Evolutionary conservation across 352 stramenopile species (phyloP), one percentile per base, ranked within the genome.

Genomic region (Pythium grandisporangium): DNA sequence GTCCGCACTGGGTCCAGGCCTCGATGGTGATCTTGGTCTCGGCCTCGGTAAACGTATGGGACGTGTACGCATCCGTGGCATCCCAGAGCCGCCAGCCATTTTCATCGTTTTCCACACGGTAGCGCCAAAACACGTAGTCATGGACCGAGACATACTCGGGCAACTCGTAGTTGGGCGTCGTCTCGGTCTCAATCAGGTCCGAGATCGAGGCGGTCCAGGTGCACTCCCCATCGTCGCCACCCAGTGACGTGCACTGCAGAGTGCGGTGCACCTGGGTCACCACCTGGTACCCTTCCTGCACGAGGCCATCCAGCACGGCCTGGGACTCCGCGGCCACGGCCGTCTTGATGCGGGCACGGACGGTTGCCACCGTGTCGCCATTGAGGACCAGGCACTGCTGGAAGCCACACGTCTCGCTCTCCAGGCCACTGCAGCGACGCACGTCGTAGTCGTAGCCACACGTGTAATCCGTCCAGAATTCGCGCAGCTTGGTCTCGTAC

Each of bases 61-160:
- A 45, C 45, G 47, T 50, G 16, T 30, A 14, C 42, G 30, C 51
- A 7, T 32, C 40, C 29, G 40, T 55, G 19, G 17, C 32, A 29
- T 77, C 60, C 61, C 64, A 83, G 14, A 81, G 32, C 32, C 63
- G 52, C 65, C 68, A 79, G 22, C 61, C 55, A 17, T 53, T 48
- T 4, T 27, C 42, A 27, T 68, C 52, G 23, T 55, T 60, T 1
- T 54, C 33, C 25, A 85, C 42, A 21, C 66, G 65, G 55, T 70
- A 85, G 26, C 73, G 71, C 76, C 76, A 89, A 44, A 67, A 78
- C 1, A 84, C 66, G 32, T 66, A 88, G 25, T 63, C 37, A 2
- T 22, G 29, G 30, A 21, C 7, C 1, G n/a, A 29, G 1, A 41
- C 23, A 0, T 51, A 22, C 2, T 55, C 42, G 22, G 29, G 32